Percentiles rank a stretch among this genome's conserved stretches.
phyloP scores from a whole-genome alignment of 768 basidiomycete species.

The Dioszegia crocea region DNA sequence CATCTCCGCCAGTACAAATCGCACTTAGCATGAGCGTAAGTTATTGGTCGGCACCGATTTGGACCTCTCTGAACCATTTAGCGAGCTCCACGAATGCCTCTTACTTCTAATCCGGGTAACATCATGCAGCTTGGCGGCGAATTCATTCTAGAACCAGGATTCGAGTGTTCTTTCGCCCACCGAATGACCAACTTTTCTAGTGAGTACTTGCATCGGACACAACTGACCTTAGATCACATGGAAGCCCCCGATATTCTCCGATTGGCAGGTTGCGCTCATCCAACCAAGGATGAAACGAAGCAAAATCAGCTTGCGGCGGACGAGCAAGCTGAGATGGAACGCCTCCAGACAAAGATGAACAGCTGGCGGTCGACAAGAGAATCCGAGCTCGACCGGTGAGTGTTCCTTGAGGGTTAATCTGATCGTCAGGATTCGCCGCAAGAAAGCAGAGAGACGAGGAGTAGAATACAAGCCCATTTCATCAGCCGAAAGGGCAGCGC shows the following conservation, averaged over 20 bases:
- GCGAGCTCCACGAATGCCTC: constrained; percentile 45
- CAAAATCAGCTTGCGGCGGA: constrained; percentile 26
- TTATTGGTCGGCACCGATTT: constrained; percentile 1
- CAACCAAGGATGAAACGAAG: constrained; percentile 26
- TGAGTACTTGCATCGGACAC: too few relatives aligned
- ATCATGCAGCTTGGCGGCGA: constrained; percentile 49
- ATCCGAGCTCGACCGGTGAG: constrained; percentile 40
- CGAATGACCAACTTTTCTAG: constrained; percentile 49
- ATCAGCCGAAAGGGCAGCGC: not conserved
- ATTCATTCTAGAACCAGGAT: constrained; percentile 45
- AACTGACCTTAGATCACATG: constrained; percentile 51
- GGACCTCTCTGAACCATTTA: constrained; percentile 5
- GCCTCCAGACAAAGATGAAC: constrained; percentile 36
- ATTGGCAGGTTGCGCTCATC: constrained; percentile 33
- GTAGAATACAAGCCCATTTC: constrained; percentile 13
- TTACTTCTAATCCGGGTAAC: constrained; percentile 41
- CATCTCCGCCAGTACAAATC: constrained; percentile 41
- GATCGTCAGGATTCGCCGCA: constrained; percentile 27
- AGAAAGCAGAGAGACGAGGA: constrained; percentile 34
- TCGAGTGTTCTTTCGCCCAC: constrained; percentile 47
- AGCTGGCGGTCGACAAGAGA: constrained; percentile 33
- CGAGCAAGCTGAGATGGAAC: constrained; percentile 32
- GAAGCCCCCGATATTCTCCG: constrained; percentile 48
- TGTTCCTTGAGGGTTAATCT: not conserved
- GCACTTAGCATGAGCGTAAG: constrained; percentile 40